Conservation (phyloP, 1,139 yeast species). For the Protomyces pachydermus region DNA sequence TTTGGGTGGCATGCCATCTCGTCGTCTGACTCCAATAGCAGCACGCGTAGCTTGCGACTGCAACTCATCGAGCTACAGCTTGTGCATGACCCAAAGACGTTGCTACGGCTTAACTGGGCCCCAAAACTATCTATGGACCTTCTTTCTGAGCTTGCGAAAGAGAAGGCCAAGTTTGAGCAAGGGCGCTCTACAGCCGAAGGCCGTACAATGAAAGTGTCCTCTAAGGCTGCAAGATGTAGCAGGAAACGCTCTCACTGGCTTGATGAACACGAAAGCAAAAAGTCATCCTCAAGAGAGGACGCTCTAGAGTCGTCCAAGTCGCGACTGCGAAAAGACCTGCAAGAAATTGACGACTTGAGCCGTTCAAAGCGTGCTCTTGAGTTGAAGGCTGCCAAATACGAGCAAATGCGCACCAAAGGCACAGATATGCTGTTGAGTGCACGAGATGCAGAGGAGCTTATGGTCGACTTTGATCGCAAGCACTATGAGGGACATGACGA, state of each 20-base stretch:
- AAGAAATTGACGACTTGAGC: constrained; percentile 1
- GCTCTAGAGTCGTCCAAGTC: not conserved
- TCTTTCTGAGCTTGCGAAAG: not conserved
- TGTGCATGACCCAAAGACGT: too few relatives aligned
- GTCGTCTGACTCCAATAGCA: too few relatives aligned
- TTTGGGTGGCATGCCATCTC: too few relatives aligned
- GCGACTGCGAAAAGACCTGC: not conserved
- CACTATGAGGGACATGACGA: constrained; percentile 11
- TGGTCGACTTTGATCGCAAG: constrained; percentile 25
- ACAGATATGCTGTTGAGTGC: constrained; percentile 16
- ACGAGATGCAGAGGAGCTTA: constrained; percentile 13
- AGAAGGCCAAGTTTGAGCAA: not conserved
- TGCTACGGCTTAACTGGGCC: too few relatives aligned
- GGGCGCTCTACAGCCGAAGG: not conserved
- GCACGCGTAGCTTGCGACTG: too few relatives aligned
- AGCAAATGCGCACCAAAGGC: constrained; percentile 18
- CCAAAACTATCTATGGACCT: not conserved
- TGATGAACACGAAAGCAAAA: not conserved
- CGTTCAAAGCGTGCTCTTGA: constrained; percentile 17
- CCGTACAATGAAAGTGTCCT: not conserved
- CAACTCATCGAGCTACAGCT: too few relatives aligned
- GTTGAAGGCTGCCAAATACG: constrained; percentile 10
- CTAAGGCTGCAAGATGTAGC: not conserved
- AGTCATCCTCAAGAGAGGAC: not conserved
- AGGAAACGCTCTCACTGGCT: not conserved